phyloP scores from a whole-genome alignment of 352 stramenopile species.

The Pythium graminicola region DNA sequence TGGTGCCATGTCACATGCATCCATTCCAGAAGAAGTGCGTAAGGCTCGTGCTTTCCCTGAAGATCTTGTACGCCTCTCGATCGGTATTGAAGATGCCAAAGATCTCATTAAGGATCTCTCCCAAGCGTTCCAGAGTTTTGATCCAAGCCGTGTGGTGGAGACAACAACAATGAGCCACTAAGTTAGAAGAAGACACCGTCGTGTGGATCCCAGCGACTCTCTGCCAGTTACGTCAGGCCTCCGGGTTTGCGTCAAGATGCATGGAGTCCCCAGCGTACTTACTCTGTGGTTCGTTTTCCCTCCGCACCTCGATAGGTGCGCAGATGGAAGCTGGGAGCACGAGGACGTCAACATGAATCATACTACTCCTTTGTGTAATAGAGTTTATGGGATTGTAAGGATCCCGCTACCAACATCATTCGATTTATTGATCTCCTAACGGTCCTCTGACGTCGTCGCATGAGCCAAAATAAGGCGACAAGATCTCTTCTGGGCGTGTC shows the following conservation, averaged over 20 bases:
- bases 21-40: conserved; percentile 89
- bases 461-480: not conserved
- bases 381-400: conserved; percentile 1
- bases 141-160: not conserved
- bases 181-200: conserved; percentile 1
- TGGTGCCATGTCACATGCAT: conserved; percentile 94
- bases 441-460: too few relatives aligned
- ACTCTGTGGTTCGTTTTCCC: conserved; percentile 5
- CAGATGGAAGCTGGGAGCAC: conserved; percentile 15
- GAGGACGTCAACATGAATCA: too few relatives aligned
- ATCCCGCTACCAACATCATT: not conserved
- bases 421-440: too few relatives aligned
- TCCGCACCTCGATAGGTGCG: conserved; percentile 8
- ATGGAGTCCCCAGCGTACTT: conserved; percentile 17
- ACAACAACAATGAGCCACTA: conserved; percentile 3
- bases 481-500: too few relatives aligned
- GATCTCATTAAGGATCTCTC: conserved; percentile 94
- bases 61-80: conserved; percentile 90
- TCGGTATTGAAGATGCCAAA: conserved; percentile 91
- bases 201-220: conserved; percentile 15
- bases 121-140: conserved; percentile 75
- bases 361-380: conserved; percentile 2
- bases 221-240: conserved; percentile 17
- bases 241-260: conserved; percentile 15
- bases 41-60: conserved; percentile 89